Percentiles rank a stretch among this genome's conserved stretches.
phyloP scores from a whole-genome alignment of 2,329 filamentous ascomycete genomes.

The Cordyceps fumosorosea region DNA sequence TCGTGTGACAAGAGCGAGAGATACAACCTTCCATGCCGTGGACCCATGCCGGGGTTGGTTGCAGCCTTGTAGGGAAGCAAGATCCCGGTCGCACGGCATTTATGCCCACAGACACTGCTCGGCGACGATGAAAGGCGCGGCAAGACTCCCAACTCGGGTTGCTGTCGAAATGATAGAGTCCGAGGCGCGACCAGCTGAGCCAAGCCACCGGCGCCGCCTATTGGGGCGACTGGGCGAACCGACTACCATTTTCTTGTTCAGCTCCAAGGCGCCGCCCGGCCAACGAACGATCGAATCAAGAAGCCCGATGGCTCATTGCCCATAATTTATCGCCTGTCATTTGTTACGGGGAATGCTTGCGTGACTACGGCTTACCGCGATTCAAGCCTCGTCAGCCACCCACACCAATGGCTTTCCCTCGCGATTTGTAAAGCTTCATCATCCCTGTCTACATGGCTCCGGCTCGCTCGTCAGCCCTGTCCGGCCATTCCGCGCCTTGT shows the following conservation, averaged over 20 bases:
- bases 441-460: too few relatives aligned
- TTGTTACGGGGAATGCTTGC: not conserved
- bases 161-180: not conserved
- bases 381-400: too few relatives aligned
- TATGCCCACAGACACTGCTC: not conserved
- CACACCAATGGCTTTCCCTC: too few relatives aligned
- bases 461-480: not conserved
- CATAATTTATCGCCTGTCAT: not conserved
- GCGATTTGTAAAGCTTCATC: not conserved
- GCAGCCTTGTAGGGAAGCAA: too few relatives aligned
- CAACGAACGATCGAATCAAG: not conserved
- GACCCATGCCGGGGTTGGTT: too few relatives aligned
- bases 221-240: not conserved
- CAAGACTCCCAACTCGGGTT: not conserved
- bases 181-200: not conserved
- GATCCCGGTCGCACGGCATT: too few relatives aligned
- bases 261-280: too few relatives aligned
- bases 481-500: too few relatives aligned
- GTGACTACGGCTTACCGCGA: not conserved
- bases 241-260: not conserved
- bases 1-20: too few relatives aligned
- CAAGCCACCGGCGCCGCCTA: not conserved
- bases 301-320: not conserved
- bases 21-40: too few relatives aligned
- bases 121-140: not conserved